Conservation (phyloP, 225 moss, liverwort and hornwort genomes). For the Marchantia paleacea region DNA sequence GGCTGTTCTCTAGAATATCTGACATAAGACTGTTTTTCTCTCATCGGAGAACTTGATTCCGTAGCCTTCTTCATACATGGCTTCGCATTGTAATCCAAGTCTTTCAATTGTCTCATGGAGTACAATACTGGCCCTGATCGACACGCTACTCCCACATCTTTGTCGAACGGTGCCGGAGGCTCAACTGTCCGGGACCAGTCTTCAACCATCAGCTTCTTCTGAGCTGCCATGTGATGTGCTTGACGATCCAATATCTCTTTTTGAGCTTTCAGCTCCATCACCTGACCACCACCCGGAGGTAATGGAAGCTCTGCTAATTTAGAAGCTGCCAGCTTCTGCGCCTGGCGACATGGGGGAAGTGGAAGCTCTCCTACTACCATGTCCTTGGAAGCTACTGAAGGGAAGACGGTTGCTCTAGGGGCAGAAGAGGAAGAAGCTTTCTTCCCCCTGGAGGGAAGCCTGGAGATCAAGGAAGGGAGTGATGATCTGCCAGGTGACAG, state of each 20-base stretch:
- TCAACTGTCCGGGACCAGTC: conserved; percentile 20
- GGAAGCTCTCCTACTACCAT: conserved; percentile 26
- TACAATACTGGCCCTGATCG: not conserved
- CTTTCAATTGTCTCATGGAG: conserved; percentile 22
- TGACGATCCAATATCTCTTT: conserved; percentile 16
- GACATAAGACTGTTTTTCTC: not conserved
- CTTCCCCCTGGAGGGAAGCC: conserved; percentile 35
- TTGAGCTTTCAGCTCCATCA: conserved; percentile 5
- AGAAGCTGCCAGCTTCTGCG: conserved; percentile 18
- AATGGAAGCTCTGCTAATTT: conserved; percentile 19
- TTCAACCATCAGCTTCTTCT: conserved; percentile 22
- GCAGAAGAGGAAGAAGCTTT: conserved; percentile 16
- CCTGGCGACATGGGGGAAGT: conserved; percentile 38
- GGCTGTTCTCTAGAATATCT: not conserved
- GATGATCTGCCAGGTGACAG: conserved; percentile 37
- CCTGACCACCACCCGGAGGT: not conserved
- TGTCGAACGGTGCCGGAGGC: conserved; percentile 20
- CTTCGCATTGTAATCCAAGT: conserved; percentile 6
- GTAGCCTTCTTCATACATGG: not conserved
- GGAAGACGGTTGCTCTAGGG: conserved; percentile 2
- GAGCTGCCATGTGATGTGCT: conserved; percentile 17
- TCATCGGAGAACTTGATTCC: not conserved
- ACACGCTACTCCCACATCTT: conserved; percentile 9
- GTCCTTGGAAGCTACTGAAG: conserved; percentile 16
- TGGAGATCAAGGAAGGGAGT: conserved; percentile 40